Conservation (phyloP, 176 grass and related monocot species). For the Oryza coarctata region DNA sequence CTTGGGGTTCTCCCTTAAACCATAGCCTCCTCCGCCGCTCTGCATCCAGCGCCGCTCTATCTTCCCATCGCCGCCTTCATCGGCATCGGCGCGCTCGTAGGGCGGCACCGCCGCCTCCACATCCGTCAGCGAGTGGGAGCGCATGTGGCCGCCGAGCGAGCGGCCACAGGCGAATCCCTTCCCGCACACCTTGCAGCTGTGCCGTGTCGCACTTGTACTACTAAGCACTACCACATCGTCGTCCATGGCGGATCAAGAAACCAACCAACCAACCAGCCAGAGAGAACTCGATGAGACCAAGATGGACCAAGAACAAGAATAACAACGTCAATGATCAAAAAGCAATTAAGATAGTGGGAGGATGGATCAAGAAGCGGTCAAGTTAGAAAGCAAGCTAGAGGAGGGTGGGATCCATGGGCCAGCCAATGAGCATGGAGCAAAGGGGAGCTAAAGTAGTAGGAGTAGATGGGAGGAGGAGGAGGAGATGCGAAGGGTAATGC, state of each 20-base stretch:
- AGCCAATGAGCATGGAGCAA: conserved; percentile 35
- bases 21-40: conserved; percentile 29
- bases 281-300: not conserved
- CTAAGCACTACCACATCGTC: conserved; percentile 16
- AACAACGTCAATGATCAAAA: not conserved
- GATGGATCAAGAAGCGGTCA: conserved; percentile 29
- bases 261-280: not conserved
- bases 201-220: conserved; percentile 22
- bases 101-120: not conserved
- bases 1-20: conserved; percentile 68
- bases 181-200: conserved; percentile 63
- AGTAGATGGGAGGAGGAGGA: conserved; percentile 43
- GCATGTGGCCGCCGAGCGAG: conserved; percentile 69
- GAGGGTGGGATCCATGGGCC: conserved; percentile 26
- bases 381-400: conserved; percentile 21
- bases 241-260: conserved; percentile 25
- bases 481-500: conserved; percentile 15
- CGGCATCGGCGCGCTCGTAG: not conserved
- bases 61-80: not conserved
- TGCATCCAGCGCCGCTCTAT: not conserved
- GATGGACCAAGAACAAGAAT: not conserved
- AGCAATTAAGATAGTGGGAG: not conserved
- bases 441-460: conserved; percentile 44
- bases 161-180: conserved; percentile 63
- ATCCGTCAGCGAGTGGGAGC: conserved; percentile 50